Base-by-base conservation (phyloP, 495 filamentous ascomycete genomes). In the Poronia punctata region DNA sequence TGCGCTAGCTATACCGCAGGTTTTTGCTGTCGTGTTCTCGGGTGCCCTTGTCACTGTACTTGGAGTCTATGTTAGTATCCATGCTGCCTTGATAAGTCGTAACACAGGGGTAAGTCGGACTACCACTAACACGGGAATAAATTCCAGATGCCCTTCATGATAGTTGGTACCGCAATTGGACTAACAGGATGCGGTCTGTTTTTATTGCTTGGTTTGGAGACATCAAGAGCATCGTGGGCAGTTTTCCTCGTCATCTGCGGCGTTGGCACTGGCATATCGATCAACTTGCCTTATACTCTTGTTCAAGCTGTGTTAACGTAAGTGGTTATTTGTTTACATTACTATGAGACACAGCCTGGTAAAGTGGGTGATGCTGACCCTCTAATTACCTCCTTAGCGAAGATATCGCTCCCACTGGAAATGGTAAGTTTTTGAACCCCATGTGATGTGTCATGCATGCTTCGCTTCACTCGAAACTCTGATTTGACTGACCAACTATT, bases 1-100 rank as follows among this genome's bases (percentile, higher is more conserved):
- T 5, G 85, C 88, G 0, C 65, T 85, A 51, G 73, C 93, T 23
- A 68, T 89, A 16, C 57, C 65, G 6, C 68, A 80, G 5, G 77
- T 84, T 28, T 43, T 88, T 25, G 63, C 68, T 1, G 60, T 60
- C 1, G 45, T 72, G 14, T 23, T 45, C 12, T 47, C 54, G 15
- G 70, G 70, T 30, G 62, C 57, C 9, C 35, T 65, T 25, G 60
- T 66, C 28, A 60, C 59, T 8, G 50, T 50, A 8, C 52, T 69
- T 10, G 72, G 71, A 3, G 72, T 72, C 45, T 73, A 73, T 37
- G 40, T 36, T 11, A 19, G 40, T 25, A 9, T 22, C 19, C 3
- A 2, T 4, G 1, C 3, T 9, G 12, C 5, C 18, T 22, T 3
- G 1, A 23, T n/a, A 4, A 29, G 12, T 7, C 24, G 7, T 27